Base-by-base conservation (phyloP, 345 rosid species). In the Citrus cavaleriei region DNA sequence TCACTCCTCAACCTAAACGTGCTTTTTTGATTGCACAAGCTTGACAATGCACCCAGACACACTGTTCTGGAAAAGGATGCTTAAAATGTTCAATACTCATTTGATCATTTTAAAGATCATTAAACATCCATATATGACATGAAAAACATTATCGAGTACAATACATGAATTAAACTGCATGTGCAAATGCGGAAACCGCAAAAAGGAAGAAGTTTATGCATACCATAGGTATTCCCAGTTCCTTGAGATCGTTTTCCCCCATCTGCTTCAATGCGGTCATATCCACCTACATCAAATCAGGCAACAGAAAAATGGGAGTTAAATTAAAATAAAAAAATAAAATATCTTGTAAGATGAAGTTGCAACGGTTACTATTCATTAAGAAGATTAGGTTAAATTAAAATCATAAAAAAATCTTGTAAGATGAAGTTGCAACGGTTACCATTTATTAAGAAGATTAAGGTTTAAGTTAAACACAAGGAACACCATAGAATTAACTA, bases 201-300 rank as follows among this genome's bases (percentile, higher is more conserved):
- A 16, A 37, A 76, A 67, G 77, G 73, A 16, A 76, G 22, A 70
- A 68, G 4, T 7, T 75, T 61, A 55, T n/a, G 55, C 55, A 68
- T 90, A 96, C 99, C 99, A 94, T 96, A 67, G 99, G 99, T 83
- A 95, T 94, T 81, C 91, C 94, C 75, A 96, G 85, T 82, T 96
- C 99, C 87, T 92, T 96, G 57, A 96, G 90, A 82, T 96, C 98
- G 67, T 81, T 87, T 82, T 96, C 99, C 61, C 94, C 89, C 99
- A 96, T 96, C 87, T 91, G 98, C 89, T 82, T 94, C 82, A 96
- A 83, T 25, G 95, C 95, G 10, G 88, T 58, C 97, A 96, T 93
- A 85, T 96, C 98, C 82, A 96, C 91, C 99, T 96, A 88, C 35
- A 70, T 78, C 77, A 77, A 77, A 81, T 19, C 54, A 61, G 24